Percentiles rank a stretch among this genome's conserved stretches.
phyloP scores from a whole-genome alignment of 2,329 filamentous ascomycete species.

The Tothia fuscella region DNA sequence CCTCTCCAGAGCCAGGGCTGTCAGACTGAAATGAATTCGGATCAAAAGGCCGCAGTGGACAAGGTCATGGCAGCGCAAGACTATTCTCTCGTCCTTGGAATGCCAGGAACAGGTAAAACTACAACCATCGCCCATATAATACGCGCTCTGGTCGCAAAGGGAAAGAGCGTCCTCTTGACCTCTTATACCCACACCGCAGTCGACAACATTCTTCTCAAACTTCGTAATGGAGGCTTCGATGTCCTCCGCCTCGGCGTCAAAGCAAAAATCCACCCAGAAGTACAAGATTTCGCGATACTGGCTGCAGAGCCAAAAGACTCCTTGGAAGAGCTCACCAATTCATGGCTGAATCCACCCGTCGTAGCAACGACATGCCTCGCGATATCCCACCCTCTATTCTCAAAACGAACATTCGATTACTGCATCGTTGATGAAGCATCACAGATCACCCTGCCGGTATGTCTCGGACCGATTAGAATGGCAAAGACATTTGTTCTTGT shows the following conservation, averaged over 20 bases:
- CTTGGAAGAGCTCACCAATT: constrained; percentile 71
- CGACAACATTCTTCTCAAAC: constrained; percentile 93
- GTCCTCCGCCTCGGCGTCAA: constrained; percentile 76
- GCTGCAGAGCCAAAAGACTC: constrained; percentile 60
- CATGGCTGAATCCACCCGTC: constrained; percentile 76
- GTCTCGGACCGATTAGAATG: constrained; percentile 85
- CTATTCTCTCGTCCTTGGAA: constrained; percentile 93
- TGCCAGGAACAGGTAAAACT: constrained; percentile 97
- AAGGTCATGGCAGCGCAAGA: constrained; percentile 95
- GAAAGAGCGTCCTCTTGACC: constrained; percentile 84
- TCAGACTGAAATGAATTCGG: constrained; percentile 63
- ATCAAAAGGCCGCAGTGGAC: constrained; percentile 74
- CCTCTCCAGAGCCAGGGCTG: constrained; percentile 41
- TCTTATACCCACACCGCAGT: constrained; percentile 97
- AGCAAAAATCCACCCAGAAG: constrained; percentile 78
- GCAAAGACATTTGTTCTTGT: constrained; percentile 88
- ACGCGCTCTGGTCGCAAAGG: constrained; percentile 71
- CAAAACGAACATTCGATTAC: constrained; percentile 84
- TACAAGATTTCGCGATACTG: constrained; percentile 73
- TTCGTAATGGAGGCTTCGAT: constrained; percentile 63
- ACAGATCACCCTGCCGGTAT: constrained; percentile 92
- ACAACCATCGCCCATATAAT: constrained; percentile 98
- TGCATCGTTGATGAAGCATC: constrained; percentile 98
- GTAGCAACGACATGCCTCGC: constrained; percentile 93
- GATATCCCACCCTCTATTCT: constrained; percentile 80